Conservation (phyloP, 495 filamentous ascomycete genomes). For the Melanomma pulvis-pyrius region DNA sequence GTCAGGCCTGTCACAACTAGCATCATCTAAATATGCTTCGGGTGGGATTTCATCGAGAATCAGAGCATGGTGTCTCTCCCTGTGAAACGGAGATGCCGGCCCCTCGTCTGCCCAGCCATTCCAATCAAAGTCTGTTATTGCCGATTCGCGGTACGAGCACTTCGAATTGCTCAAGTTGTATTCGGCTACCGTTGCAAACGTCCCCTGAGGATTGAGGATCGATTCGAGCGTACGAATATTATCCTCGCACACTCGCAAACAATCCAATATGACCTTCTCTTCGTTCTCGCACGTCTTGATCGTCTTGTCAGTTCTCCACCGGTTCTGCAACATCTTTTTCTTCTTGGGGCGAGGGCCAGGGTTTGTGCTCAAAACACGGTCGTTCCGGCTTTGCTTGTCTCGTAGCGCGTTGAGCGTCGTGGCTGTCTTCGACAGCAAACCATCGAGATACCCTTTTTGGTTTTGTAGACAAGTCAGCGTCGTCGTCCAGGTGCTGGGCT, state of each 20-base stretch:
- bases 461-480: slow-evolving; percentile 7
- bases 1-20: background rate
- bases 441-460: slow-evolving; percentile 30
- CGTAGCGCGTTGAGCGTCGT: slow-evolving; percentile 30
- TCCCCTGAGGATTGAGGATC: slow-evolving; percentile 1
- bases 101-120: slow-evolving; percentile 29
- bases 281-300: slow-evolving; percentile 37
- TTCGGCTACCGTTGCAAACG: slow-evolving; percentile 12
- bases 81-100: slow-evolving; percentile 18
- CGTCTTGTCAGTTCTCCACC: slow-evolving; percentile 34
- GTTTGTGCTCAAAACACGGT: slow-evolving; percentile 17
- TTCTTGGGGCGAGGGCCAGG: slow-evolving; percentile 24
- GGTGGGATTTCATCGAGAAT: slow-evolving; percentile 23
- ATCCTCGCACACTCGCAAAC: slow-evolving; percentile 21
- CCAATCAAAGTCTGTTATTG: slow-evolving; percentile 26
- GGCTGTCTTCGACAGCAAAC: slow-evolving; percentile 30
- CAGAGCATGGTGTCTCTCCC: background rate
- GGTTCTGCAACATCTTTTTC: slow-evolving; percentile 34
- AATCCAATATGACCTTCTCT: slow-evolving; percentile 32
- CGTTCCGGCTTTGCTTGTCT: slow-evolving; percentile 31
- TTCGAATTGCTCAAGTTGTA: background rate
- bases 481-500: slow-evolving; percentile 11
- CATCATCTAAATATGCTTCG: slow-evolving; percentile 1
- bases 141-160: background rate
- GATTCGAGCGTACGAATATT: slow-evolving; percentile 30